Percentiles rank a stretch among this genome's conserved stretches.
Evolutionary conservation across 2,329 filamentous ascomycete genomes (phyloP).

Genomic region (Beauveria brongniartii): DNA sequence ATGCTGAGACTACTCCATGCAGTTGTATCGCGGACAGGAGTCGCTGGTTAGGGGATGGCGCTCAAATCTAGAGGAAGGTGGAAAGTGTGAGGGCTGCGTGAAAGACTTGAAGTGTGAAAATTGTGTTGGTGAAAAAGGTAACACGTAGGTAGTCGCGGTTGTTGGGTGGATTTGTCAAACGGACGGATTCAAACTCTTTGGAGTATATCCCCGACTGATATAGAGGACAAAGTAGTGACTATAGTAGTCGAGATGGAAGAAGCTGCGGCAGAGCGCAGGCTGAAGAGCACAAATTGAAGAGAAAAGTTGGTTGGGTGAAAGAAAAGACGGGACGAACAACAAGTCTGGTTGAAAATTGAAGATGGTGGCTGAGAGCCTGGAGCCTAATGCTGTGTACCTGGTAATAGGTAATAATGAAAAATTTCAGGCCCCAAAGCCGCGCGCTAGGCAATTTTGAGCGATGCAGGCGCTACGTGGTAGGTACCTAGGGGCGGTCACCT

Average conservation of each 20-base stretch:
- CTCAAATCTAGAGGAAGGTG: not conserved
- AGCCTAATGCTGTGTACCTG: not conserved
- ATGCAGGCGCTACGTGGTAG: not conserved
- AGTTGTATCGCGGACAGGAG: not conserved
- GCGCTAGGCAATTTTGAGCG: slow-evolving; percentile 16
- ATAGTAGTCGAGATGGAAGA: not conserved
- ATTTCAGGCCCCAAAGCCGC: slow-evolving; percentile 13
- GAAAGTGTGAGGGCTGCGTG: not conserved
- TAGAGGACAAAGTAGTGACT: too few relatives aligned
- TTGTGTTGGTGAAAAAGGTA: not conserved
- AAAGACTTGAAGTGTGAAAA: not conserved
- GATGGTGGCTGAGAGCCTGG: slow-evolving; percentile 7
- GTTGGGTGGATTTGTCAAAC: not conserved
- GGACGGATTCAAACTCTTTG: not conserved
- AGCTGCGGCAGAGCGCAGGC: not conserved
- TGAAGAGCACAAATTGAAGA: not conserved
- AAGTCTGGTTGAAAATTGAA: not conserved
- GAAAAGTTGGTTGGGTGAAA: not conserved
- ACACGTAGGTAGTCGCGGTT: not conserved
- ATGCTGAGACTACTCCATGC: slow-evolving; percentile 4
- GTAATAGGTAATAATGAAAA: not conserved
- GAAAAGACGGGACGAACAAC: not conserved
- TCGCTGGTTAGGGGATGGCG: not conserved
- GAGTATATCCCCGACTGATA: too few relatives aligned
- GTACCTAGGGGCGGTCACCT: not conserved